Conservation (phyloP, 768 basidiomycete genomes). For the Inosperma sp. region DNA sequence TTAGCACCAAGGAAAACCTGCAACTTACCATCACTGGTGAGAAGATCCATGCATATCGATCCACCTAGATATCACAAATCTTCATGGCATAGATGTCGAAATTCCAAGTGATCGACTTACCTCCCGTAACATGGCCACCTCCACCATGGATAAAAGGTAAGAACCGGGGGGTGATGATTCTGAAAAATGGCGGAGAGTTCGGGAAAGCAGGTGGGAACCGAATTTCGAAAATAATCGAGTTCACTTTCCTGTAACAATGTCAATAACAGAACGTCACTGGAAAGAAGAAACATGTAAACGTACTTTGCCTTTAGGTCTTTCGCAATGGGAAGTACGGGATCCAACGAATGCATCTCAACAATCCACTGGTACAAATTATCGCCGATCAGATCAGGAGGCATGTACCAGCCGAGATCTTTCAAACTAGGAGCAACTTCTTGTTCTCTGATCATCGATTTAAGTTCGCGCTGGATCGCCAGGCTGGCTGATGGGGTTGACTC, state of each 20-base stretch:
- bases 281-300: conserved; percentile 16
- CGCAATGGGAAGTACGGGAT: conserved; percentile 53
- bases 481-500: conserved; percentile 52
- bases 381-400: conserved; percentile 59
- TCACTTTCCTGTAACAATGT: conserved; percentile 40
- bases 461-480: conserved; percentile 56
- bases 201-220: conserved; percentile 65
- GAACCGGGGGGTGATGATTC: conserved; percentile 70
- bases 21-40: conserved; percentile 54
- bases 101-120: conserved; percentile 25
- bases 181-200: conserved; percentile 69
- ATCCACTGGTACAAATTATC: conserved; percentile 73
- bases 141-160: conserved; percentile 67
- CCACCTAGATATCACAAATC: conserved; percentile 44
- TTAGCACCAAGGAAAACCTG: neutral
- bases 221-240: conserved; percentile 69
- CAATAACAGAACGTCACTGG: conserved; percentile 1
- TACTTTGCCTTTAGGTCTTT: conserved; percentile 52
- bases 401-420: conserved; percentile 64
- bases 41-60: conserved; percentile 70
- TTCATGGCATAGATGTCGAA: neutral
- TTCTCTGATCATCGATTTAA: conserved; percentile 56
- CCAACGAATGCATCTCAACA: conserved; percentile 69
- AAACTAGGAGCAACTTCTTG: conserved; percentile 45
- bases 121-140: conserved; percentile 65